phyloP scores from a whole-genome alignment of 768 basidiomycete genomes.

The Botryobasidium botryosum region DNA sequence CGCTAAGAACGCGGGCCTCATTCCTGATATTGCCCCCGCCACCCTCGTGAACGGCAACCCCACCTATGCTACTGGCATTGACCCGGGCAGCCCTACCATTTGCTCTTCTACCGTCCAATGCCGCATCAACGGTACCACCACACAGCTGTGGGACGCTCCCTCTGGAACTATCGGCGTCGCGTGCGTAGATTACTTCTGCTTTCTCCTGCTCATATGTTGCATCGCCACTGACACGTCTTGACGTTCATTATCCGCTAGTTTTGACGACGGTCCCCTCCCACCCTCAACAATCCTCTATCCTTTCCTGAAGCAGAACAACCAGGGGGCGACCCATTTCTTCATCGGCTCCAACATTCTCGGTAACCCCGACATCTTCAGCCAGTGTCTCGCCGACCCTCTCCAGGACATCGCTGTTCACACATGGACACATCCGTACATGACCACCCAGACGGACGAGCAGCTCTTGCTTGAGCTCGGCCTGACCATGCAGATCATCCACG shows the following conservation, averaged over 20 bases:
- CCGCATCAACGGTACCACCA: constrained; percentile 9
- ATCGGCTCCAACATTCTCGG: constrained; percentile 22
- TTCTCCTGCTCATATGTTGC: too few species aligned
- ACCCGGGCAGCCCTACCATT: constrained; percentile 12
- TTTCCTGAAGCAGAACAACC: constrained; percentile 20
- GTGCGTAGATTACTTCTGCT: too few species aligned
- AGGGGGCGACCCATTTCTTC: constrained; percentile 23
- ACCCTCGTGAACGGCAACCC: not conserved
- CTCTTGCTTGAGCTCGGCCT: constrained; percentile 25
- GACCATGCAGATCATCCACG: constrained; percentile 23
- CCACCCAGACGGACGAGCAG: constrained; percentile 25
- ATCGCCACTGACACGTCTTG: too few species aligned
- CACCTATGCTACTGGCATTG: constrained; percentile 1
- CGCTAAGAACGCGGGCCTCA: constrained; percentile 15
- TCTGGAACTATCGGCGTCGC: constrained; percentile 17
- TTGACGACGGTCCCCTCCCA: constrained; percentile 18
- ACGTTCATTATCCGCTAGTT: too few species aligned
- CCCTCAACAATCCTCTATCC: constrained; percentile 17
- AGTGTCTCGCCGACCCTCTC: constrained; percentile 31
- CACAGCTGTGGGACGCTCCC: constrained; percentile 21
- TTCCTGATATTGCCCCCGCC: constrained; percentile 17
- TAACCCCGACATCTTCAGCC: constrained; percentile 18
- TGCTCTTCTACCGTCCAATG: constrained; percentile 32
- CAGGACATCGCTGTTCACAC: constrained; percentile 20
- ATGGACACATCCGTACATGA: constrained; percentile 23